phyloP scores from a whole-genome alignment of 75 land plant species.

The Selaginella moellendorffii region DNA sequence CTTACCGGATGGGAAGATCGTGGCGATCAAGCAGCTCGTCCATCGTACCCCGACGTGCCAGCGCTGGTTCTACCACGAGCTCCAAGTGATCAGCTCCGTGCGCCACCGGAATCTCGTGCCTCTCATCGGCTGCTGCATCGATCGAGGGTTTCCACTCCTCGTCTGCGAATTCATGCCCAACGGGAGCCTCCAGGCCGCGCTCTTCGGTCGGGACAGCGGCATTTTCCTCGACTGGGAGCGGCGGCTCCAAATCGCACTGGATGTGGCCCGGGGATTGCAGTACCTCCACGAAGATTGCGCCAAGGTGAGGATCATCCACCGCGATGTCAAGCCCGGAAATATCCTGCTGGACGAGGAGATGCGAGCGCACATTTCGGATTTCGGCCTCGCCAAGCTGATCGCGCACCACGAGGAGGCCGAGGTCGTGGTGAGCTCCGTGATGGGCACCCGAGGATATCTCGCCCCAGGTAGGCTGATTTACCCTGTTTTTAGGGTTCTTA shows the following conservation, averaged over 20 bases:
- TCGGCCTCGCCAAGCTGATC: slow-evolving; percentile 8
- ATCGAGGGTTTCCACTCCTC: not conserved
- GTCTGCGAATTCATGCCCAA: slow-evolving; percentile 8
- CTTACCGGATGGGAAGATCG: not conserved
- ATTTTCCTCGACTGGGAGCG: not conserved
- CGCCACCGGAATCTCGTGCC: slow-evolving; percentile 1
- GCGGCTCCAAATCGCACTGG: not conserved
- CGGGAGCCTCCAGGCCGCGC: slow-evolving; percentile 1
- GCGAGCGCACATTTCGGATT: slow-evolving; percentile 1
- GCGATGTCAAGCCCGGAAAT: slow-evolving; percentile 3
- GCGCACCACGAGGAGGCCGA: not conserved
- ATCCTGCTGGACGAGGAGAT: slow-evolving; percentile 9
- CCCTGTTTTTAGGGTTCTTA: slow-evolving; percentile 1
- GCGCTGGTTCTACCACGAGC: slow-evolving; percentile 3
- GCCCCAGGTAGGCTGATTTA: not conserved
- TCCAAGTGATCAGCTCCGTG: slow-evolving; percentile 6
- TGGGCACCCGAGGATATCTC: slow-evolving; percentile 4
- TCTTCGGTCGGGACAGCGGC: not conserved
- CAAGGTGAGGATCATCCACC: not conserved
- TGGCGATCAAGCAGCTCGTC: slow-evolving; percentile 5
- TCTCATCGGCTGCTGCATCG: slow-evolving; percentile 3
- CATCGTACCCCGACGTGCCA: not conserved
- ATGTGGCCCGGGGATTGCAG: slow-evolving; percentile 5
- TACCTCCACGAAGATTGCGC: slow-evolving; percentile 4
- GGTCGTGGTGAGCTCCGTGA: not conserved